A percentile compares a stretch with the other conserved stretches of the same genome.
These are phyloP conservation scores for Alternaria burnsii DNA, from an alignment of 2,329 filamentous ascomycete species.

Conservation along the genomic window DNA sequence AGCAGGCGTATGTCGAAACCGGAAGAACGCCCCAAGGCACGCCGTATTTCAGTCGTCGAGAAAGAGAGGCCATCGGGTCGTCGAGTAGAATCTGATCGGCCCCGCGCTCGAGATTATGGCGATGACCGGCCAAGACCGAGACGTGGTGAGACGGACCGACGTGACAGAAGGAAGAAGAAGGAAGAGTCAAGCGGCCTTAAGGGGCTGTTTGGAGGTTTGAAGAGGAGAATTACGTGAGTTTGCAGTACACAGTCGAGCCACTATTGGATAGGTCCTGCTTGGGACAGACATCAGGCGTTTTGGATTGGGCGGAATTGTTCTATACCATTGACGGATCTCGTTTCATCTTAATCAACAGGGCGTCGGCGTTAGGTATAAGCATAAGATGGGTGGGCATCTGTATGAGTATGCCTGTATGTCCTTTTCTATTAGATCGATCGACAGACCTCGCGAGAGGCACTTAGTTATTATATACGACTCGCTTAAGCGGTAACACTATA, in stretches of 20 bases:
- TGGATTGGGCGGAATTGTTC: constrained; percentile 19
- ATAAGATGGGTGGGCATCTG: constrained; percentile 14
- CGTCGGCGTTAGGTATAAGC: constrained; percentile 8
- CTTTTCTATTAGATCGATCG: constrained; percentile 4
- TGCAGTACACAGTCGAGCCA: constrained; percentile 2
- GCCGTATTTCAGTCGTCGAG: constrained; percentile 43
- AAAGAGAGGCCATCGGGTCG: constrained; percentile 41
- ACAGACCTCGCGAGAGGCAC: constrained; percentile 12
- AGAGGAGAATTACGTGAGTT: constrained; percentile 38
- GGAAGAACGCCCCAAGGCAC: constrained; percentile 42
- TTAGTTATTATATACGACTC: not conserved
- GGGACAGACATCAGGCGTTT: constrained; percentile 19
- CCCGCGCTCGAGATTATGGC: constrained; percentile 32
- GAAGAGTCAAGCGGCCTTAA: constrained; percentile 42
- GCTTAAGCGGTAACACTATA: not conserved
- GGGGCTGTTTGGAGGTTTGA: constrained; percentile 43
- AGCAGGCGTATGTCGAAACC: constrained; percentile 36
- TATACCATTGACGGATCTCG: constrained; percentile 23
- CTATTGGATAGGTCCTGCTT: constrained; percentile 12
- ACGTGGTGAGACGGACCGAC: constrained; percentile 37
- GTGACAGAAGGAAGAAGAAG: constrained; percentile 39
- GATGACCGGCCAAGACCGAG: constrained; percentile 36
- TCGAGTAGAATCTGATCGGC: constrained; percentile 40
- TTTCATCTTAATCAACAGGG: constrained; percentile 3
- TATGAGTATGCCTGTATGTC: constrained; percentile 9